phyloP scores from a whole-genome alignment of 805 yeast species.

The Tetrapisispora namnaoensis region DNA sequence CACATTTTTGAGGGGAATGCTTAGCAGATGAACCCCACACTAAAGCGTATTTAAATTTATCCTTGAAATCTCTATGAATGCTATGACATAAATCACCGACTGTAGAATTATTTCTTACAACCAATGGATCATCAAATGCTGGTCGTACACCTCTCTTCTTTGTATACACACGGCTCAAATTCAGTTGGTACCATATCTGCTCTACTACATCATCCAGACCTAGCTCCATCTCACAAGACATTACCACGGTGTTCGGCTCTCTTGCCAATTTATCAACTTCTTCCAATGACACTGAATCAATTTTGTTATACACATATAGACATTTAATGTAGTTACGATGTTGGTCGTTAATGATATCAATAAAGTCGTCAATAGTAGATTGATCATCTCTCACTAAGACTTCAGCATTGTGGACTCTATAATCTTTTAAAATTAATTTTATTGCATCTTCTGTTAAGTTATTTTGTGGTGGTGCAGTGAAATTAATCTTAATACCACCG shows the following conservation, averaged over 20 bases:
- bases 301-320: slow-evolving; percentile 86
- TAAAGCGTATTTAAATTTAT: slow-evolving; percentile 84
- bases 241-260: slow-evolving; percentile 85
- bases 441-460: slow-evolving; percentile 74
- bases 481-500: slow-evolving; percentile 84
- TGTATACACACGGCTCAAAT: slow-evolving; percentile 72
- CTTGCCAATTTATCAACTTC: slow-evolving; percentile 90
- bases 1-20: slow-evolving; percentile 95
- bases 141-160: slow-evolving; percentile 80
- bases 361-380: slow-evolving; percentile 85
- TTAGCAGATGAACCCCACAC: slow-evolving; percentile 96
- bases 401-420: slow-evolving; percentile 87
- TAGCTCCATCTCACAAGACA: slow-evolving; percentile 81
- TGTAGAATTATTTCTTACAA: slow-evolving; percentile 69
- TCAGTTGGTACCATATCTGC: slow-evolving; percentile 85
- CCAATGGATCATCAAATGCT: slow-evolving; percentile 81
- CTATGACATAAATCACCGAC: slow-evolving; percentile 85
- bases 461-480: slow-evolving; percentile 66
- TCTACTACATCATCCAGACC: slow-evolving; percentile 84
- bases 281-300: slow-evolving; percentile 90
- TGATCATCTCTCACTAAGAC: slow-evolving; percentile 82
- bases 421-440: slow-evolving; percentile 68
- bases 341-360: slow-evolving; percentile 79
- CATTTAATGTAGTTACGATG: slow-evolving; percentile 87
- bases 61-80: slow-evolving; percentile 85